A percentile compares a stretch with the other conserved stretches of the same genome.
Evolutionary conservation across 495 filamentous ascomycete genomes (phyloP).

Genomic region (Daldinia decipiens): DNA sequence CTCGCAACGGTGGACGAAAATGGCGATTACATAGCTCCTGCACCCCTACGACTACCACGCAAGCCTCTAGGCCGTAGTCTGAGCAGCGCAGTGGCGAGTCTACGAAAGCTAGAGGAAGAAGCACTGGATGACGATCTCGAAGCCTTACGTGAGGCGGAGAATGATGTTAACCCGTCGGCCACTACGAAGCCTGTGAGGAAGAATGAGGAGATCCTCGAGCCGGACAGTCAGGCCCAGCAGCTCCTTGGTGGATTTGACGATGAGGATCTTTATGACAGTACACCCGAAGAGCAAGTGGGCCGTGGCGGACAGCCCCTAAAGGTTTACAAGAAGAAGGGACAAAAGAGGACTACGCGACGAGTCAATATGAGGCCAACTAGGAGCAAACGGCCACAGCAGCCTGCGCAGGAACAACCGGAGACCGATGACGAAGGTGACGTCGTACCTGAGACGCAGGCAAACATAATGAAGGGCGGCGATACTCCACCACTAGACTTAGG

Average conservation of each 20-base stretch:
- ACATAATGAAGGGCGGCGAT: slow-evolving; percentile 36
- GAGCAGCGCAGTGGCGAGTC: slow-evolving; percentile 78
- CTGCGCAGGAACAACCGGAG: slow-evolving; percentile 44
- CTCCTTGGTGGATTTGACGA: slow-evolving; percentile 72
- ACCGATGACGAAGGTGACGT: slow-evolving; percentile 41
- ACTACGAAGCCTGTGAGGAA: slow-evolving; percentile 32
- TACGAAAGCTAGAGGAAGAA: slow-evolving; percentile 84
- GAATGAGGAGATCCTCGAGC: slow-evolving; percentile 58
- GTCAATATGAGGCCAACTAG: slow-evolving; percentile 73
- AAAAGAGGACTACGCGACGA: slow-evolving; percentile 83
- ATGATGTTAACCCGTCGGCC: slow-evolving; percentile 51
- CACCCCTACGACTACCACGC: slow-evolving; percentile 66
- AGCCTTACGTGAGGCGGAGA: slow-evolving; percentile 81
- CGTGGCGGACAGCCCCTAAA: slow-evolving; percentile 62
- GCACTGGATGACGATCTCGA: slow-evolving; percentile 81
- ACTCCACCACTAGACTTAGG: slow-evolving; percentile 30
- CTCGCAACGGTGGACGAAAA: slow-evolving; percentile 60
- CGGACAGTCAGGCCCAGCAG: slow-evolving; percentile 67
- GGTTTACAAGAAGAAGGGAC: slow-evolving; percentile 89
- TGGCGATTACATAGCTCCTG: slow-evolving; percentile 54
- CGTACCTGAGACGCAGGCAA: slow-evolving; percentile 59
- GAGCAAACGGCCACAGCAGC: slow-evolving; percentile 51
- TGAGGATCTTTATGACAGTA: slow-evolving; percentile 60
- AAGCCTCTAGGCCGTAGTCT: slow-evolving; percentile 77
- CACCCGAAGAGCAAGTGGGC: slow-evolving; percentile 57